Conservation (phyloP, 2,329 filamentous ascomycete genomes). For the Microcyclospora tardicrescens region DNA sequence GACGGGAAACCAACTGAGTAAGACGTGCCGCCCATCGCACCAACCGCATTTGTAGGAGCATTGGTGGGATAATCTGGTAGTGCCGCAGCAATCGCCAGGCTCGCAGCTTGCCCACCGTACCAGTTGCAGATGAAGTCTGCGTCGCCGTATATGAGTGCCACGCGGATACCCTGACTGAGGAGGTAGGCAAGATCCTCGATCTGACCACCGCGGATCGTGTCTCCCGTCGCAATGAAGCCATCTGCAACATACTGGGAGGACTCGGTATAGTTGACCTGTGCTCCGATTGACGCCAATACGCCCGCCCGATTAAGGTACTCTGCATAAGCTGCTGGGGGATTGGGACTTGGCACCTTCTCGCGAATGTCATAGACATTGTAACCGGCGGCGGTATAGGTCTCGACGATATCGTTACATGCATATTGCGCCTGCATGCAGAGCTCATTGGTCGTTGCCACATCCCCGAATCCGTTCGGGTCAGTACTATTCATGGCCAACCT, state of each 20-base stretch:
- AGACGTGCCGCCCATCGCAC: neutral
- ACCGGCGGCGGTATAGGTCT: slow-evolving; percentile 8
- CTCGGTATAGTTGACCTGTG: slow-evolving; percentile 38
- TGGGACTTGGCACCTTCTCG: slow-evolving; percentile 43
- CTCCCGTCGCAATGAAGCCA: slow-evolving; percentile 33
- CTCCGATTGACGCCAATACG: slow-evolving; percentile 38
- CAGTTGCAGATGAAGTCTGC: slow-evolving; percentile 44
- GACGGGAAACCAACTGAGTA: slow-evolving; percentile 45
- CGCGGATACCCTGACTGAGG: slow-evolving; percentile 33
- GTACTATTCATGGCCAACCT: slow-evolving; percentile 16
- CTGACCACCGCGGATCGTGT: slow-evolving; percentile 29
- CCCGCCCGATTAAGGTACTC: slow-evolving; percentile 38
- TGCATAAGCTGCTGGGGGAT: slow-evolving; percentile 35
- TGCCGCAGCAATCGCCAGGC: slow-evolving; percentile 39
- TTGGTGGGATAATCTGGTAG: slow-evolving; percentile 9
- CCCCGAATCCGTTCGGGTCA: slow-evolving; percentile 25
- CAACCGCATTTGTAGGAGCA: slow-evolving; percentile 1
- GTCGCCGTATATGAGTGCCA: slow-evolving; percentile 48
- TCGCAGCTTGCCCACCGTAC: slow-evolving; percentile 64
- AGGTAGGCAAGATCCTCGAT: slow-evolving; percentile 31
- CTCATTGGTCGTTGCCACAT: slow-evolving; percentile 20
- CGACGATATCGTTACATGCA: slow-evolving; percentile 14
- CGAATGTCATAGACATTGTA: slow-evolving; percentile 41
- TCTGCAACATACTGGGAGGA: slow-evolving; percentile 25
- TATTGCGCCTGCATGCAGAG: slow-evolving; percentile 12